Evolutionary conservation across 331 rosid species (phyloP).

Genomic region (Erythrophleum ivorense): DNA sequence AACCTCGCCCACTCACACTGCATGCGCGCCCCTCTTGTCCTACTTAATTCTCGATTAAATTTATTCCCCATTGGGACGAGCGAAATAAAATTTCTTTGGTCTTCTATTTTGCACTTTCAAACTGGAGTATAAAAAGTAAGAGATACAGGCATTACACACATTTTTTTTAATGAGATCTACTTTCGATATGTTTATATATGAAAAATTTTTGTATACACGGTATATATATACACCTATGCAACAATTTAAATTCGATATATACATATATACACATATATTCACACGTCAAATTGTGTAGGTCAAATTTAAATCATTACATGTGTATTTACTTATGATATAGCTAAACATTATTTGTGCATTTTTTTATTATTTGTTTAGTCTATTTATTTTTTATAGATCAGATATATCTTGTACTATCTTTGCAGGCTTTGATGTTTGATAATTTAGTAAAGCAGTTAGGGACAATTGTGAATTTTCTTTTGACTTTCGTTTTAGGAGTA

Average conservation of each 20-base stretch:
- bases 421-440: neutral
- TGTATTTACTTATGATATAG: neutral
- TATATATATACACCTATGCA: neutral
- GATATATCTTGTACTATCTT: neutral
- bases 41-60: neutral
- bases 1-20: slow-evolving; percentile 40
- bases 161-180: neutral
- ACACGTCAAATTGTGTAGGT: neutral
- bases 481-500: neutral
- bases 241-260: neutral
- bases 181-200: no score
- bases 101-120: neutral
- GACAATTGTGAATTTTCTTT: neutral
- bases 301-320: no score
- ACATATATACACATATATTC: neutral
- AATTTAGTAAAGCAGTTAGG: neutral
- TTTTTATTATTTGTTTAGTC: neutral
- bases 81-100: neutral
- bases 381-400: neutral
- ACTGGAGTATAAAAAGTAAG: no score
- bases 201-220: no score
- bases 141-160: neutral
- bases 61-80: neutral
- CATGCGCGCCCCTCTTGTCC: slow-evolving; percentile 17
- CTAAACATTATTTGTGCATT: neutral